These are phyloP conservation scores for Cadophora sp. DNA, from an alignment of 2,329 filamentous ascomycete species.

Conservation along the genomic window DNA sequence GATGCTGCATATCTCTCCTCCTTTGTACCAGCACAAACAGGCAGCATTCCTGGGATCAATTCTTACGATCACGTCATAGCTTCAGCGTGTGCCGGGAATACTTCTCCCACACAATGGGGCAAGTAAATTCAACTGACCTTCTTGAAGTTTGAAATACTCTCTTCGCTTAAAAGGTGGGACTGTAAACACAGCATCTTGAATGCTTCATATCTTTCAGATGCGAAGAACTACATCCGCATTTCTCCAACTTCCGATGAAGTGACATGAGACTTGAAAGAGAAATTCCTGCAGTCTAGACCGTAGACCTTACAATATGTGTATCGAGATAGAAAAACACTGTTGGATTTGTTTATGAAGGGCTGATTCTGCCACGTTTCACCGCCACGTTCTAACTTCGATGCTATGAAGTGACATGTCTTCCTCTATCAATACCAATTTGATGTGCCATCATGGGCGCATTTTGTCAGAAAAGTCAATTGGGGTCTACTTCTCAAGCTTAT, in stretches of 20 bases:
- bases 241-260: neutral
- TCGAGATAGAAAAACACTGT: neutral
- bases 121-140: too few relatives aligned
- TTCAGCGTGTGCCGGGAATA: too few relatives aligned
- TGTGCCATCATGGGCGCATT: neutral
- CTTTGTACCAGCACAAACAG: too few relatives aligned
- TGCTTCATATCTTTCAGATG: neutral
- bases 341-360: neutral
- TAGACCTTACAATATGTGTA: neutral
- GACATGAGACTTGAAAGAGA: neutral
- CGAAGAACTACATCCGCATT: neutral
- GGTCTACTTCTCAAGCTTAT: neutral
- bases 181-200: slow-evolving; percentile 2
- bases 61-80: too few relatives aligned
- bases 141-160: neutral
- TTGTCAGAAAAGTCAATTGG: neutral
- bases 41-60: too few relatives aligned
- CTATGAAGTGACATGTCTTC: neutral
- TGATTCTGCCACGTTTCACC: neutral
- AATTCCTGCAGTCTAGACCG: neutral
- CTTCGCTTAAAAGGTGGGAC: slow-evolving; percentile 8
- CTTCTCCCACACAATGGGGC: too few relatives aligned
- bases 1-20: too few relatives aligned
- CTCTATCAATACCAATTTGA: neutral
- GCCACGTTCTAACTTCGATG: neutral